These are phyloP conservation scores for Willaertia magna DNA, from an alignment of 208 protist genomes.

Conservation along the genomic window DNA sequence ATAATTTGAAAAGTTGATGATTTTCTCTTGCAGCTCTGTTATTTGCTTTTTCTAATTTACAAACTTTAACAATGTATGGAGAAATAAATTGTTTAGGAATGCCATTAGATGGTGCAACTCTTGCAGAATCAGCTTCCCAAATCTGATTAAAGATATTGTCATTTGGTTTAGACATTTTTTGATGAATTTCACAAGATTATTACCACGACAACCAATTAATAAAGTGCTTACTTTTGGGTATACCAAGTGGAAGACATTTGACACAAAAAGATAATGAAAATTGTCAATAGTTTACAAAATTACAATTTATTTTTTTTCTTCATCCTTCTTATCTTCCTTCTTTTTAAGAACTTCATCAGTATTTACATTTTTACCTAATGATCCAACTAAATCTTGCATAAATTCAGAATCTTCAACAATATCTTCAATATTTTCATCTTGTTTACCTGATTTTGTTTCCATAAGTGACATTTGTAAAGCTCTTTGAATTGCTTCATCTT, in stretches of 20 bases:
- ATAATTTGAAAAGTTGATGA: background rate
- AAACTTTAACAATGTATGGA: background rate
- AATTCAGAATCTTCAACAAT: background rate
- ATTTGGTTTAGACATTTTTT: too few relatives aligned
- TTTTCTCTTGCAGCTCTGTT: background rate
- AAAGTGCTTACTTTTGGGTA: too few relatives aligned
- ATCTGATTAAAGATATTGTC: background rate
- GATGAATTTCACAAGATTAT: too few relatives aligned
- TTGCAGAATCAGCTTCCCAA: background rate
- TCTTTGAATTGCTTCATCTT: conserved; percentile 35
- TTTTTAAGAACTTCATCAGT: background rate
- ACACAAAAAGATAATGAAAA: too few relatives aligned
- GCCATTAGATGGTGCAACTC: background rate
- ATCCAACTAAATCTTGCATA: background rate
- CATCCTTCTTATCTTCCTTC: background rate
- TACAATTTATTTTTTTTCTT: background rate
- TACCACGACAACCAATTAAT: too few relatives aligned
- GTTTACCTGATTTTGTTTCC: background rate
- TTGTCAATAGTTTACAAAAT: too few relatives aligned
- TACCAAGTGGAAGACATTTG: too few relatives aligned
- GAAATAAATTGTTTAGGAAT: background rate
- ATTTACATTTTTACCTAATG: background rate
- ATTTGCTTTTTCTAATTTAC: background rate
- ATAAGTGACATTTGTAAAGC: background rate
- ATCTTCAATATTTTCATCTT: background rate